Conservation (phyloP, 2,329 filamentous ascomycete genomes). For the Sphaerulina vaccinii region DNA sequence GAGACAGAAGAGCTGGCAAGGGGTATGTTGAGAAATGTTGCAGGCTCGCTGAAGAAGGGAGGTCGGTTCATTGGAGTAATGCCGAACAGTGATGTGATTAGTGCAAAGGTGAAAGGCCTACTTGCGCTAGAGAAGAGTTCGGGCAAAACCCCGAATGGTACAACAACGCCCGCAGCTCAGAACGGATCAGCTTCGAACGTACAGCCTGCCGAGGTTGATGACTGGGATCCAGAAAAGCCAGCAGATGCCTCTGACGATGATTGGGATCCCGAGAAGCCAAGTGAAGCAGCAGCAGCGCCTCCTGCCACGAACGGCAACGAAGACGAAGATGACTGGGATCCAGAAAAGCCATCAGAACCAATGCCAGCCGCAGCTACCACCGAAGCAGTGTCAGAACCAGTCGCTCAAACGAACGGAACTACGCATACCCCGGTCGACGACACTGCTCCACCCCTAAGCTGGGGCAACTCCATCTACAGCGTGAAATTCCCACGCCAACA, state of each 20-base stretch:
- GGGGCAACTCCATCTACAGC: conserved; percentile 90
- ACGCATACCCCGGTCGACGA: conserved; percentile 9
- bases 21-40: conserved; percentile 90
- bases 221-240: conserved; percentile 44
- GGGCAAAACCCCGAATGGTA: conserved; percentile 35
- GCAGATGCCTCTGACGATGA: conserved; percentile 43
- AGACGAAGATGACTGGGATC: conserved; percentile 39
- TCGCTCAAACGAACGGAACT: conserved; percentile 14
- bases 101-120: conserved; percentile 72
- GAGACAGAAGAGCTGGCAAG: conserved; percentile 87
- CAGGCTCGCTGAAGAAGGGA: conserved; percentile 85
- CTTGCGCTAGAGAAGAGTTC: conserved; percentile 57
- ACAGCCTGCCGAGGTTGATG: conserved; percentile 31
- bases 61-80: conserved; percentile 93
- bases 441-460: conserved; percentile 56
- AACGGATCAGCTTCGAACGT: conserved; percentile 33
- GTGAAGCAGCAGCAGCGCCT: conserved; percentile 42
- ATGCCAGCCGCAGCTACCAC: conserved; percentile 31
- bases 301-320: conserved; percentile 28
- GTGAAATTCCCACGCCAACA: conserved; percentile 78
- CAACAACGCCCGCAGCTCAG: conserved; percentile 31
- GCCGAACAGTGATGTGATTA: conserved; percentile 92
- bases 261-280: conserved; percentile 45
- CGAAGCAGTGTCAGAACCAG: conserved; percentile 25
- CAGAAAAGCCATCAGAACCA: conserved; percentile 48